Percentiles rank a stretch among this genome's conserved stretches.
Evolutionary conservation across 2,329 filamentous ascomycete genomes (phyloP).

Genomic region (Sporothrix pallida): DNA sequence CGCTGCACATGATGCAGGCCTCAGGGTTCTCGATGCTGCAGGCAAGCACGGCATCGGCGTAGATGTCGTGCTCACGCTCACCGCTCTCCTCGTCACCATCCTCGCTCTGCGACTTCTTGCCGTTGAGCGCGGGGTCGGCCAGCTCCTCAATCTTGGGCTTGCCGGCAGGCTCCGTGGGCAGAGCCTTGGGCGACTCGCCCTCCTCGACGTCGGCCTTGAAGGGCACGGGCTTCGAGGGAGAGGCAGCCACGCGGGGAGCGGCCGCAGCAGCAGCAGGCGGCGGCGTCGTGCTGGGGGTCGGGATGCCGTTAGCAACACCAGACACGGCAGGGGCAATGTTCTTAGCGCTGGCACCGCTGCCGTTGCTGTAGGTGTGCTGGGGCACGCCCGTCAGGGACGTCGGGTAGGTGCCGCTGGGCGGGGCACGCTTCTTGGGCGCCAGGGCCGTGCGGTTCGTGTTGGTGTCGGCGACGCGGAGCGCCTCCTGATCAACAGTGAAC

Average conservation of each 20-base stretch:
- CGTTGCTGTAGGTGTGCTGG: slow-evolving; percentile 61
- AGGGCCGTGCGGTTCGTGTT: slow-evolving; percentile 69
- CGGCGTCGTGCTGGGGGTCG: slow-evolving; percentile 72
- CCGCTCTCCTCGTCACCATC: slow-evolving; percentile 74
- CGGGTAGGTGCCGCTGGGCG: slow-evolving; percentile 61
- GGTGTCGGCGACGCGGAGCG: slow-evolving; percentile 84
- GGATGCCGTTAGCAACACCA: slow-evolving; percentile 63
- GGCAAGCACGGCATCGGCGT: slow-evolving; percentile 86
- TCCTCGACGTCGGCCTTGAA: slow-evolving; percentile 81
- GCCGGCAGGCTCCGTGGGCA: slow-evolving; percentile 72
- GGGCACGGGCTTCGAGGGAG: slow-evolving; percentile 65
- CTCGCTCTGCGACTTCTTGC: slow-evolving; percentile 69
- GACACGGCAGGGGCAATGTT: slow-evolving; percentile 44
- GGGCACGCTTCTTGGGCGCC: slow-evolving; percentile 72
- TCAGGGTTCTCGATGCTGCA: slow-evolving; percentile 99
- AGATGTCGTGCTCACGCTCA: slow-evolving; percentile 87
- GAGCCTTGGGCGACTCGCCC: slow-evolving; percentile 77
- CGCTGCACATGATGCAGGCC: slow-evolving; percentile 95
- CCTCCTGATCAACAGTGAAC: slow-evolving; percentile 98
- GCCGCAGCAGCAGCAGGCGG: slow-evolving; percentile 54
- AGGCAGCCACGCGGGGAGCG: slow-evolving; percentile 54
- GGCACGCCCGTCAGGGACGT: slow-evolving; percentile 68
- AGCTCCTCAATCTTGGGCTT: slow-evolving; percentile 70
- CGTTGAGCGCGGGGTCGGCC: slow-evolving; percentile 57
- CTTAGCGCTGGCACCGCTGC: slow-evolving; percentile 42